Base-by-base conservation (phyloP, 2,329 filamentous ascomycete species). In the Taxawa tesnikishii region DNA sequence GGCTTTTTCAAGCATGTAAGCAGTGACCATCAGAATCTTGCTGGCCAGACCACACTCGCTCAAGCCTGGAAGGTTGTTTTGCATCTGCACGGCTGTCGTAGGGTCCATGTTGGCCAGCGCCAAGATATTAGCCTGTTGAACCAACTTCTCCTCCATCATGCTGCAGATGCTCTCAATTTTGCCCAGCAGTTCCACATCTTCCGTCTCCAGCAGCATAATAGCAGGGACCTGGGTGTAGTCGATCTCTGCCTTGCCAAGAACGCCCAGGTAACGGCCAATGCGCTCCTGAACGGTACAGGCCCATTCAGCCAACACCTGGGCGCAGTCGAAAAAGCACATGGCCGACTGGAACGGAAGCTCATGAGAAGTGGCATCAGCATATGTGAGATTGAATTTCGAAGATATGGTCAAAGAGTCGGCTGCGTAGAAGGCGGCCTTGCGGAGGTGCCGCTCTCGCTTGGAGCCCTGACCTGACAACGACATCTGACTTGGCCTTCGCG, bases 391-490 rank as follows among this genome's bases (percentile, higher is more conserved):
- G 9, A 90, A 69, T 50, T 81, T 87, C 53, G 92, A 82, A 2
- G 84, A 80, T 74, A 90, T 90, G 16, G 77, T 75, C 6, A 98
- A 70, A 1, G 87, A 93, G 53, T 94, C 85, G 1, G 84, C 85
- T 1, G 90, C 90, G 49, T 93, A 94, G 50, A 85, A 92, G 0
- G 88, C 90, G n/a, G 90, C 90, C 53, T 88, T 92, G 26, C 88
- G 79, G 13, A 96, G 67, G 48, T 93, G 83, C 42, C 78, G 80
- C 58, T 98, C 88, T 3, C 85, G 78, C 33, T 37, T 41, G 8
- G 37, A 34, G n/a, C 33, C 37, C 8, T 29, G 36, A 25, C 31
- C 31, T 15, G 29, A 32, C 8, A 16, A 45, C 39, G 35, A 58
- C 52, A 33, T 50, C 50, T 24, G 50, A 38, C 17, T 51, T 10